Conservation (phyloP, 176 grass and related monocot genomes). For the Triticum aestivum region IWGSC_CS_RefSeq_v2.1 NC_057809.1:598449013-598449512, state of each 20-base stretch:
- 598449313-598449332: background rate
- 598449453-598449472: background rate
- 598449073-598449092: constrained; percentile 74
- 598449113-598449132: no score
- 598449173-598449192: background rate
- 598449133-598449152: background rate
- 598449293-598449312: background rate
- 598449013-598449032: constrained; percentile 89
- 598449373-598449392: constrained; percentile 95
- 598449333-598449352: constrained; percentile 72
- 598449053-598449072: constrained; percentile 96
- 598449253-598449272: constrained; percentile 65
- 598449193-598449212: constrained; percentile 77
- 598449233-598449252: constrained; percentile 75
- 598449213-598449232: constrained; percentile 78
- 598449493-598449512: background rate
- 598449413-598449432: constrained; percentile 96
- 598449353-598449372: constrained; percentile 94
- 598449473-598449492: background rate
- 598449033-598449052: constrained; percentile 82
- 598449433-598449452: constrained; percentile 83
- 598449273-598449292: background rate
- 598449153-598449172: background rate
- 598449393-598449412: constrained; percentile 96
- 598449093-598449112: background rate